These are phyloP conservation scores for Westerdykella aurantiaca DNA, from an alignment of 2,329 filamentous ascomycete genomes.

Conservation along the genomic window DNA sequence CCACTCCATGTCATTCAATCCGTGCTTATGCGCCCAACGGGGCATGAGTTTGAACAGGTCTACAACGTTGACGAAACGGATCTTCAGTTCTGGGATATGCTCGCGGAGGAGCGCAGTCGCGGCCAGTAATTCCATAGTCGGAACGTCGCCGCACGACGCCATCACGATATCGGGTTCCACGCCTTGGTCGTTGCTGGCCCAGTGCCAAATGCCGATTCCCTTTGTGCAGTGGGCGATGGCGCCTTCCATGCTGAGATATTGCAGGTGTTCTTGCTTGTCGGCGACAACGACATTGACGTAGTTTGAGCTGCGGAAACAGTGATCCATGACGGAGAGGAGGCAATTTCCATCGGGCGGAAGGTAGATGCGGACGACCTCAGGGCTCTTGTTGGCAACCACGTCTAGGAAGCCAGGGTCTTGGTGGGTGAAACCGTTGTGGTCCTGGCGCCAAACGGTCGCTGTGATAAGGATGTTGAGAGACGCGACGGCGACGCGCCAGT, in stretches of 20 bases:
- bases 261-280: conserved; percentile 73
- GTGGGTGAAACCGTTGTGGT: conserved; percentile 79
- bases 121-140: conserved; percentile 68
- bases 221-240: conserved; percentile 73
- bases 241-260: conserved; percentile 67
- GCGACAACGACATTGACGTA: conserved; percentile 78
- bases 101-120: conserved; percentile 68
- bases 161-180: conserved; percentile 68
- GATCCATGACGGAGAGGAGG: conserved; percentile 67
- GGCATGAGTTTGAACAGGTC: conserved; percentile 77
- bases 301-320: conserved; percentile 67
- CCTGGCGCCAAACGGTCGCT: conserved; percentile 73
- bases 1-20: conserved; percentile 62
- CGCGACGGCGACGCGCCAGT: conserved; percentile 67
- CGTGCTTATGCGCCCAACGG: conserved; percentile 65
- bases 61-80: conserved; percentile 74
- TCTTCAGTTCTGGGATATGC: conserved; percentile 64
- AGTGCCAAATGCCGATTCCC: conserved; percentile 71
- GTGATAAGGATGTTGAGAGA: conserved; percentile 77
- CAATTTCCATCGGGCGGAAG: conserved; percentile 75
- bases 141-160: conserved; percentile 69
- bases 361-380: conserved; percentile 74
- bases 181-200: conserved; percentile 65
- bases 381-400: conserved; percentile 72
- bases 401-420: conserved; percentile 77